Percentiles rank a stretch among this genome's conserved stretches.
phyloP scores from a whole-genome alignment of 805 yeast species.

The Saccharomyces kudriavzevii region DNA sequence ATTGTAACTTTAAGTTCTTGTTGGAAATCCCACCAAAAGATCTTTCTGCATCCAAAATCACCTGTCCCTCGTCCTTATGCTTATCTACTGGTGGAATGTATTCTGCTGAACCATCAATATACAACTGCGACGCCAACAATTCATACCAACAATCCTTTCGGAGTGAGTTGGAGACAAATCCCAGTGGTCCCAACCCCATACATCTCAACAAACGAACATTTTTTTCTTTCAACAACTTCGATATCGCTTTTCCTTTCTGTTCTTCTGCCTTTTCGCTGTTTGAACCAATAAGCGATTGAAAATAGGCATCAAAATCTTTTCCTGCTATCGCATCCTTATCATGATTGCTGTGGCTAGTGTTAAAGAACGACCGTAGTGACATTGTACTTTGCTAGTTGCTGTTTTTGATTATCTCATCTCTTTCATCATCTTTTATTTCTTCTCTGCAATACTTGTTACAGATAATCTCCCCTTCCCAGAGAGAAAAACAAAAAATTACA shows the following conservation, averaged over 20 bases:
- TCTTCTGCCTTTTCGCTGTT: neutral
- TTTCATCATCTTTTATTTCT: neutral
- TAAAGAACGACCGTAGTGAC: neutral
- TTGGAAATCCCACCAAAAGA: conserved; percentile 40
- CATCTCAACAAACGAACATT: conserved; percentile 9
- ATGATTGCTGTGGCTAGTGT: neutral
- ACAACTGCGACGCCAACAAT: conserved; percentile 25
- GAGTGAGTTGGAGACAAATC: conserved; percentile 17
- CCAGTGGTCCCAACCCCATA: conserved; percentile 19
- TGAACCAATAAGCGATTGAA: neutral
- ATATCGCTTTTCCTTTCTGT: conserved; percentile 7
- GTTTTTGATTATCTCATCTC: neutral
- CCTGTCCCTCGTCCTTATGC: conserved; percentile 74
- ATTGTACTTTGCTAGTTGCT: neutral
- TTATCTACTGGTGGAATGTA: conserved; percentile 12
- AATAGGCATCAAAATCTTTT: neutral
- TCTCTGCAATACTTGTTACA: neutral
- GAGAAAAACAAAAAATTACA: neutral
- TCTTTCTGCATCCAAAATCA: conserved; percentile 66
- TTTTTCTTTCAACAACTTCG: conserved; percentile 10
- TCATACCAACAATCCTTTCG: conserved; percentile 19
- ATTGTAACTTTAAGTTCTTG: conserved; percentile 13
- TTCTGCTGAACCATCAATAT: neutral
- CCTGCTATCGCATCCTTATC: neutral
- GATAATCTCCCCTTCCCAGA: neutral